Base-by-base conservation (phyloP, 352 stramenopile genomes). In the Thraustochytrium sp. region DNA sequence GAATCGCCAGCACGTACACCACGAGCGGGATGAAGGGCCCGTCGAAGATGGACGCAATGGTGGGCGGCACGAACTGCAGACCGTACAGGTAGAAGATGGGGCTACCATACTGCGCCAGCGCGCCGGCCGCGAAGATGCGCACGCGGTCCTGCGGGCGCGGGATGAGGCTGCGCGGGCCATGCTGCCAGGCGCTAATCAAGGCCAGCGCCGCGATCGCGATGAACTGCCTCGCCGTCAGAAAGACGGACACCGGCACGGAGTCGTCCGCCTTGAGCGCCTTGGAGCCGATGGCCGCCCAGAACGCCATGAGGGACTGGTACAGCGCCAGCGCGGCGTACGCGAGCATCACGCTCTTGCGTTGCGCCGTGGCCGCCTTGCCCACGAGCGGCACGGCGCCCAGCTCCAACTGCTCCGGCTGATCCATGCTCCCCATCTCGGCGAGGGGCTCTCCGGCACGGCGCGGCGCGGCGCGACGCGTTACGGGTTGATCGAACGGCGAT, bases 231-330 rank as follows among this genome's bases (percentile, higher is more conserved):
- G 26, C 65, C 8, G 46, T 55, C 13, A 77, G 65, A 61, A 77
- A 77, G 29, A 62, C 65, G n/a, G 65, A 55, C 8, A 77, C 49
- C 4, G 65, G 65, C 16, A 62, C 49, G 18, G 26, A 18, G 8
- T 77, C 65, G 8, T 77, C 65, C 42, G 23, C 40, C 34, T 55
- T 11, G 23, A 77, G 42, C 34, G 65, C 68, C 65, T 77, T 77
- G 37, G 65, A 77, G 65, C 65, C 65, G 21, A 77, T 62, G 29
- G 49, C 65, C 29, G 65, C 65, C 65, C 65, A 77, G 42, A 77
- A 23, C 31, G 65, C 65, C 65, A 77, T 77, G 40, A 77, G 42
- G 26, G 37, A 31, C 46, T 77, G 65, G 31, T 77, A 77, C 40
- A 77, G 42, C 18, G 11, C 65, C 40, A 77, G 65, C 21, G 65